Base-by-base conservation (phyloP, 1,284 basidiomycete species). In the Omphalotus olearius region DNA sequence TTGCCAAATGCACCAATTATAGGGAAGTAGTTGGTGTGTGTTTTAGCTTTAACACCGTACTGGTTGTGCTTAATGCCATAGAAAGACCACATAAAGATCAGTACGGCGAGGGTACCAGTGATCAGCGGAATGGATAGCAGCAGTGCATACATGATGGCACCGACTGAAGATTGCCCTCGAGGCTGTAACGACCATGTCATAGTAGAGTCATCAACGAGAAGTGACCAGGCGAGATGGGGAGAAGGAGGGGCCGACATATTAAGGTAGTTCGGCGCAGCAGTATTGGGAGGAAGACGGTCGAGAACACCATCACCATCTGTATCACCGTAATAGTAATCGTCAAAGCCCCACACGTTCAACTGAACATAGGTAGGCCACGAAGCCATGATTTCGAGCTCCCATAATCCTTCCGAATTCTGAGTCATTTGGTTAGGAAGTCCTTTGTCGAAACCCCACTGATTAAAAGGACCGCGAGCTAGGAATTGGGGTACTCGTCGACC, bases 51-150 rank as follows among this genome's bases (percentile, higher is more conserved):
- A 59, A 87, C 80, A 72, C 92, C 92, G 72, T 85, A 95, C 67
- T 86, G 86, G 72, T 96, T 96, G 73, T 93, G 85, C 67, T 83
- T 92, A 74, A 96, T 95, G 17, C 91, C 90, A 65, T 96, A 96
- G 79, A 96, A 96, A 11, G 88, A 86, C 84, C 88, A 92, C 80
- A 93, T 90, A 80, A 96, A 96, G 69, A 92, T 69, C 46, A 85
- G 66, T 30, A 92, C 91, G 3, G 93, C 91, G 47, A 90, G 73
- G 10, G 82, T 77, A 55, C 83, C 93, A 17, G 93, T 94, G 67
- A 94, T 78, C 57, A 93, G 69, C 3, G 93, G 93, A 56, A 95
- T 90, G 37, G 82, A 64, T 38, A 89, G 73, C 41, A 95, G 75
- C 28, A 95, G 78, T 1, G 83, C 89, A 64, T 88, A 96, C 76